Conservation (phyloP, 2,329 filamentous ascomycete species). For the Ophiostoma piceae region DNA sequence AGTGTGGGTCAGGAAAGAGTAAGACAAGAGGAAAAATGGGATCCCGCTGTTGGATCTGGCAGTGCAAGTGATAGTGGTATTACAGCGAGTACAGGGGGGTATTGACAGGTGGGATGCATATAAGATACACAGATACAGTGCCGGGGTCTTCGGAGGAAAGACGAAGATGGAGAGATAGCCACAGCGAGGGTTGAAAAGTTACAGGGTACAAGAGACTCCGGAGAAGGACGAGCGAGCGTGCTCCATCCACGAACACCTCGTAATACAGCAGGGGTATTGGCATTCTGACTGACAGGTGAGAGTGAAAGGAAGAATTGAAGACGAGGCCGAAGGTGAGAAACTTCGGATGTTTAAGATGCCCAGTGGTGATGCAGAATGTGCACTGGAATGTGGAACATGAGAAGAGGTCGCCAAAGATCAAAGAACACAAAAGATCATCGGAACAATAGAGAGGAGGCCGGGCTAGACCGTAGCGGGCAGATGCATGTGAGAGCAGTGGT, state of each 20-base stretch:
- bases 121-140: not conserved
- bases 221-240: not conserved
- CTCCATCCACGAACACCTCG: not conserved
- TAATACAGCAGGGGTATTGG: not conserved
- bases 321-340: too few relatives aligned
- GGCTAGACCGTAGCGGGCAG: not conserved
- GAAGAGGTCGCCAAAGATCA: not conserved
- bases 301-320: too few relatives aligned
- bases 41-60: not conserved
- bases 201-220: not conserved
- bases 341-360: not conserved
- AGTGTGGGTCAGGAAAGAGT: not conserved
- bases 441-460: not conserved
- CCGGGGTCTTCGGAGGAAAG: not conserved
- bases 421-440: not conserved
- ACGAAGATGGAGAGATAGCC: not conserved
- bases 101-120: not conserved
- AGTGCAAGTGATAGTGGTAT: not conserved
- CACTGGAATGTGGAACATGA: not conserved
- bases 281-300: not conserved
- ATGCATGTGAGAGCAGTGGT: not conserved
- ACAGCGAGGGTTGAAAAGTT: not conserved
- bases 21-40: not conserved
- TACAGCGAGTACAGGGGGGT: not conserved
- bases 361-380: not conserved